phyloP scores from a whole-genome alignment of 345 rosid species.

The Eucalyptus grandis region DNA sequence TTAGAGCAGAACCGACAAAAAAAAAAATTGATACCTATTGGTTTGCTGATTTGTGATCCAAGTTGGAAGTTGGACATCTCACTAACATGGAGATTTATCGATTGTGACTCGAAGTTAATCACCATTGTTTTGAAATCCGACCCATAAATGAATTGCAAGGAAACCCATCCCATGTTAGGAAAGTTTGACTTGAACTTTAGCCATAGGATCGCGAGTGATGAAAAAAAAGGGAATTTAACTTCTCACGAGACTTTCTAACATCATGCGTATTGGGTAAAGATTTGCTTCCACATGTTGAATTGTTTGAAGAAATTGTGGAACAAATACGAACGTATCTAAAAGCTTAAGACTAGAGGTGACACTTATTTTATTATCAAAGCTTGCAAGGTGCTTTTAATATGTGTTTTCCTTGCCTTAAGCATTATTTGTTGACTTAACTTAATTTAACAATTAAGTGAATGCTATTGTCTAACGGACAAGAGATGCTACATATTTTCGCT shows the following conservation, averaged over 20 bases:
- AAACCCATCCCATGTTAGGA: not conserved
- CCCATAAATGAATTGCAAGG: not conserved
- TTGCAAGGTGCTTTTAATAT: not conserved
- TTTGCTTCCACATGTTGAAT: not conserved
- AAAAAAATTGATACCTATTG: no score
- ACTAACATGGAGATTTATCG: not conserved
- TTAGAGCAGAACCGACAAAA: accelerated
- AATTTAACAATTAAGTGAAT: not conserved
- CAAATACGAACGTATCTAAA: not conserved
- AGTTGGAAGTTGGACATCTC: not conserved
- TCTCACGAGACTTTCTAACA: not conserved
- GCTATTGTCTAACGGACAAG: not conserved
- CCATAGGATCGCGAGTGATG: not conserved
- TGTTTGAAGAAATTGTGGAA: not conserved
- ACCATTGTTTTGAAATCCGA: not conserved
- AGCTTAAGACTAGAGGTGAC: not conserved
- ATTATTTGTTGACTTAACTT: not conserved
- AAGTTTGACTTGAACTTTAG: not conserved
- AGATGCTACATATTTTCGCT: not conserved
- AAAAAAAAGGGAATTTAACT: not conserved
- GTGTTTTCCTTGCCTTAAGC: not conserved
- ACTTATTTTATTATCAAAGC: not conserved
- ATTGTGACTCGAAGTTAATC: not conserved
- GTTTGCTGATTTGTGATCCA: not conserved
- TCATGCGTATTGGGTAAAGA: not conserved